A percentile compares a stretch with the other conserved stretches of the same genome.
Conservation (phyloP, 1,284 basidiomycete species). For the Ganoderma multipileum region DNA sequence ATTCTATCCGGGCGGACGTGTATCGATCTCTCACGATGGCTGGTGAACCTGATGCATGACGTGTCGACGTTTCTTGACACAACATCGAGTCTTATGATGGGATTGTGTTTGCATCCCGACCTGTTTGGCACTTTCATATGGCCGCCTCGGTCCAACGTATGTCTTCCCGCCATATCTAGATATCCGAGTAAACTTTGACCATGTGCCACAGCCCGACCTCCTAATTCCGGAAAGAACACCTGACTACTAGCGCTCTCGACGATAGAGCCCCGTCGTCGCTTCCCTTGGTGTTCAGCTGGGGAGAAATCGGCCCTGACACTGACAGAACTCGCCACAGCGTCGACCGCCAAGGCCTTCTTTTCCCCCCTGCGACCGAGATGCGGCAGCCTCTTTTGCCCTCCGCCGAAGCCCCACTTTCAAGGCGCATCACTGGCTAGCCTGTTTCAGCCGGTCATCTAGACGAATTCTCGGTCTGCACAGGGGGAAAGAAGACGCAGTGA, state of each 20-base stretch:
- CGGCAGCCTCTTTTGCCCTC: neutral
- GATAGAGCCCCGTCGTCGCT: neutral
- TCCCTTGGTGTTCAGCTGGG: neutral
- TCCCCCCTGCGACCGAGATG: neutral
- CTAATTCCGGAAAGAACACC: neutral
- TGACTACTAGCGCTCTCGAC: neutral
- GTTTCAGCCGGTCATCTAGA: neutral
- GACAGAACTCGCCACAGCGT: neutral
- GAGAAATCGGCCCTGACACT: neutral
- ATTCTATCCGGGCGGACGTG: neutral
- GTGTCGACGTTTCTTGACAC: neutral
- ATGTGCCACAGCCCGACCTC: neutral
- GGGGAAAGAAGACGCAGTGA: neutral
- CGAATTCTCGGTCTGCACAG: neutral
- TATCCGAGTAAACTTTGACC: neutral
- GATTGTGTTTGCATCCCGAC: neutral
- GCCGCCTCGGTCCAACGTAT: neutral
- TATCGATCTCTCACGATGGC: neutral
- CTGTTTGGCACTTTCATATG: neutral
- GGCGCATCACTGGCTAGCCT: neutral
- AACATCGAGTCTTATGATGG: neutral
- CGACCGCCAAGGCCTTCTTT: neutral
- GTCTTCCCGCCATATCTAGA: neutral
- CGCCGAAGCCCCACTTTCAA: neutral
- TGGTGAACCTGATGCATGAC: no score